Percentiles rank a stretch among this genome's conserved stretches.
Conservation (phyloP, 1,284 basidiomycete species). For the Apiotrichum veenhuisii region DNA sequence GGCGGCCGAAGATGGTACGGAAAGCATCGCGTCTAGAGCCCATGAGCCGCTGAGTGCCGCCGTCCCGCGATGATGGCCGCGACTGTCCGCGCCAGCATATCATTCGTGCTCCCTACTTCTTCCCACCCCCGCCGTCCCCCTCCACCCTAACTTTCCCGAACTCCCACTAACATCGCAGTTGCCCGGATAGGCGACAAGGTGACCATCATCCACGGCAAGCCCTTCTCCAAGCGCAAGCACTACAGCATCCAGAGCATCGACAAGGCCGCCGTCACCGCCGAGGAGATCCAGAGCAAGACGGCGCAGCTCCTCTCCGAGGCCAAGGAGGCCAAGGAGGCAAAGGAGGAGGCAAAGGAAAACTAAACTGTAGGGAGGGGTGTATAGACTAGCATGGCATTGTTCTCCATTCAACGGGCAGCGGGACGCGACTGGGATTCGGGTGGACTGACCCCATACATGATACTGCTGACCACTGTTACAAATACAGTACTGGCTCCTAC, state of each 20-base stretch:
- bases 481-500: too few species aligned
- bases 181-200: slow-evolving; percentile 37
- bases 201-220: slow-evolving; percentile 37
- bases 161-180: slow-evolving; percentile 19
- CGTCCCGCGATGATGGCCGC: too few species aligned
- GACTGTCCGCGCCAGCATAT: too few species aligned
- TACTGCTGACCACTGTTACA: too few species aligned
- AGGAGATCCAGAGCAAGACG: not conserved
- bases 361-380: too few species aligned
- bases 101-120: not conserved
- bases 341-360: not conserved
- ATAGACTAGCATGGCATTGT: slow-evolving; percentile 10
- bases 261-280: not conserved
- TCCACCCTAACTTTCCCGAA: not conserved
- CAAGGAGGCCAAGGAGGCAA: not conserved
- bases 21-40: too few species aligned
- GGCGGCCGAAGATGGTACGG: too few species aligned
- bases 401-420: slow-evolving; percentile 4
- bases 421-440: too few species aligned
- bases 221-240: slow-evolving; percentile 33
- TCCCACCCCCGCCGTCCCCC: not conserved
- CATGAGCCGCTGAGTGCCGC: too few species aligned
- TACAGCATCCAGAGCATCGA: slow-evolving; percentile 29
- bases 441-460: too few species aligned
- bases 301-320: not conserved